Conservation (phyloP, 23 red algal genomes). For the Gracilaria gracilis region DNA sequence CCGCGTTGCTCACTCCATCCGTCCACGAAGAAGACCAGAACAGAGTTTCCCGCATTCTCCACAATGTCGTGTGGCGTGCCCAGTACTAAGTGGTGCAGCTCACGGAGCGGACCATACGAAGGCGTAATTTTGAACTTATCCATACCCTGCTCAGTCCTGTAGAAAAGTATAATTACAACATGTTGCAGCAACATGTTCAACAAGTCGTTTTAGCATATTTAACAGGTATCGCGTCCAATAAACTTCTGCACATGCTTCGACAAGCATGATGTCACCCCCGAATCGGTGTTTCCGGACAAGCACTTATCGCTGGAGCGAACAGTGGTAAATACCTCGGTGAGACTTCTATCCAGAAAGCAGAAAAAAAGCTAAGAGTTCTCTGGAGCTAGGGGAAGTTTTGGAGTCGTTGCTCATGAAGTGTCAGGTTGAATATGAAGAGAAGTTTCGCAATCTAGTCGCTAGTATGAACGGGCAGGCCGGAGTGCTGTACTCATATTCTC, state of each 20-base stretch:
- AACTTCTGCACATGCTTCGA: constrained; percentile 68
- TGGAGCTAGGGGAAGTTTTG: constrained; percentile 87
- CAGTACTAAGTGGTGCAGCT: constrained; percentile 59
- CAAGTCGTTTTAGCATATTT: not conserved
- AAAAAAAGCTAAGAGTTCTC: constrained; percentile 29
- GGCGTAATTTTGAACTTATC: constrained; percentile 34
- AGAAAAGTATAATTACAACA: constrained; percentile 77
- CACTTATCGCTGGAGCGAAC: constrained; percentile 10
- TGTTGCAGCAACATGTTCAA: constrained; percentile 31
- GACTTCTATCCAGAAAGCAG: constrained; percentile 3
- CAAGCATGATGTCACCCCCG: constrained; percentile 97
- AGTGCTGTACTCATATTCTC: constrained; percentile 40
- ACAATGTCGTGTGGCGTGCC: constrained; percentile 78
- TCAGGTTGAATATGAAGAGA: constrained; percentile 82
- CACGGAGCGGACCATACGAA: constrained; percentile 71
- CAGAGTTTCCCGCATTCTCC: constrained; percentile 50
- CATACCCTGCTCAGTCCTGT: constrained; percentile 65
- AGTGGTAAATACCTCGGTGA: not conserved
- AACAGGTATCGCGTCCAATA: not conserved
- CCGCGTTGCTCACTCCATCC: constrained; percentile 16
- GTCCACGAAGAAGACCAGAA: constrained; percentile 24
- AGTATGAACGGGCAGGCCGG: constrained; percentile 82
- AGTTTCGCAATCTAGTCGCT: constrained; percentile 65
- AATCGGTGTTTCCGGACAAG: constrained; percentile 63
- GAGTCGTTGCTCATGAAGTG: constrained; percentile 59